Base-by-base conservation (phyloP, 805 yeast species). In the Candida ipomoeae region DNA sequence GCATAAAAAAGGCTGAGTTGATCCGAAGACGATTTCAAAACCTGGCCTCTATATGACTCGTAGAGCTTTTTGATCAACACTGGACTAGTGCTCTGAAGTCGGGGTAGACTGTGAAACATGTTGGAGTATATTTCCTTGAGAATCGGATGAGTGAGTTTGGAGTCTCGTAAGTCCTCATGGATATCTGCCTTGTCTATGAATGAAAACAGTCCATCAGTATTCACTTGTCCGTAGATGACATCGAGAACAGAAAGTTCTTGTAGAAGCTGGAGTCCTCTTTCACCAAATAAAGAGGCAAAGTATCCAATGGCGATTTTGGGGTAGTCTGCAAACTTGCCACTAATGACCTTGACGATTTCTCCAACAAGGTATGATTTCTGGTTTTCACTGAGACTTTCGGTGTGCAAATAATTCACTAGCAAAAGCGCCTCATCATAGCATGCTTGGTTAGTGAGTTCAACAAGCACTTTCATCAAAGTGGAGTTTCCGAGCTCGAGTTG, bases 261-360 rank as follows among this genome's bases (percentile, higher is more conserved):
- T 13, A 73, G 56, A 1, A 65, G 46, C 3, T 57, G 46, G 11
- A 64, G 55, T 0, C 62, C 62, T 1, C 39, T 43, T 20, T 41
- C 48, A 8, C 50, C 51, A 49, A 65, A 71, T 17, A 70, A 51
- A 1, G 72, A 58, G 0, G 66, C 63, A 32, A 65, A 62, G 55
- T 73, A 73, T 2, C 76, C 77, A 5, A 69, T 56, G 4, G 71
- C 55, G 3, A 71, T 62, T 34, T 69, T 65, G 1, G 76, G 75
- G 5, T 68, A 62, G 6, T 51, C 49, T 0, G 67, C 58, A 48
- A 62, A 73, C 50, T 65, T 66, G 10, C 52, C 54, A 14, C 61
- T 55, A 34, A 71, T 70, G 15, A 72, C 55, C 6, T 57, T 51
- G 48, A 73, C 58, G 10, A 73, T 63, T 45, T 73, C 74, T 3